Evolutionary conservation across 2,329 filamentous ascomycete genomes (phyloP), one percentile per base, ranked within the genome.

Genomic region (Xenoacremonium recifei): DNA sequence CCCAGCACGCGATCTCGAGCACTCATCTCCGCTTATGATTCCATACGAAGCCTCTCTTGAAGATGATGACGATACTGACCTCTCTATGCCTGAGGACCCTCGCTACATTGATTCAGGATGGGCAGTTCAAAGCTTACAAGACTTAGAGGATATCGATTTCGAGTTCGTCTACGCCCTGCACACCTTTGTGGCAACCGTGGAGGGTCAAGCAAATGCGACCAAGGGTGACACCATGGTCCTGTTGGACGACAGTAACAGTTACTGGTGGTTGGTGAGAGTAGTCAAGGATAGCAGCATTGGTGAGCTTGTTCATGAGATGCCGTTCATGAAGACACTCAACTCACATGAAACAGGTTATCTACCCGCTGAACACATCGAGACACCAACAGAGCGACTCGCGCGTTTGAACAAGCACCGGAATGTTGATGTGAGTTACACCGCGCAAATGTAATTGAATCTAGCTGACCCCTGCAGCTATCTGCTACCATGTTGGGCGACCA

Each of bases 171-270:
- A 99, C 71, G 93, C 93, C 20, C 76, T 99, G 44, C 93, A 97
- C 65, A 99, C 92, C 3, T 99, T 99, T 61, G 88, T 96, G 51
- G 93, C 93, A 20, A 97, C 93, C 1, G 93, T 99, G 36, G 93
- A 99, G 69, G 93, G 93, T 20, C 93, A 99, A 68, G 93, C 93
- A 49, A 99, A 97, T 72, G 93, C 93, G 45, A 95, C 89, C 23
- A 99, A 99, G 69, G 93, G 93, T 38, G 93, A 99, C 62, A 97
- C 92, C 12, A 99, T 99, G 93, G 92, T 97, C 40, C 75, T 99
- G 50, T 79, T 99, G 17, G 93, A 99, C 61, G 93, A 99, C 60
- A 97, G 90, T 70, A 99, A 99, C 71, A 97, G 91, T 69, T 99
- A 99, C 67, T 99, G 93, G 93, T 99, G 93, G 93, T 80, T 99